A percentile compares a stretch with the other conserved stretches of the same genome.
Evolutionary conservation across 495 filamentous ascomycete genomes (phyloP).

Genomic region (Astrothelium macrocarpum): DNA sequence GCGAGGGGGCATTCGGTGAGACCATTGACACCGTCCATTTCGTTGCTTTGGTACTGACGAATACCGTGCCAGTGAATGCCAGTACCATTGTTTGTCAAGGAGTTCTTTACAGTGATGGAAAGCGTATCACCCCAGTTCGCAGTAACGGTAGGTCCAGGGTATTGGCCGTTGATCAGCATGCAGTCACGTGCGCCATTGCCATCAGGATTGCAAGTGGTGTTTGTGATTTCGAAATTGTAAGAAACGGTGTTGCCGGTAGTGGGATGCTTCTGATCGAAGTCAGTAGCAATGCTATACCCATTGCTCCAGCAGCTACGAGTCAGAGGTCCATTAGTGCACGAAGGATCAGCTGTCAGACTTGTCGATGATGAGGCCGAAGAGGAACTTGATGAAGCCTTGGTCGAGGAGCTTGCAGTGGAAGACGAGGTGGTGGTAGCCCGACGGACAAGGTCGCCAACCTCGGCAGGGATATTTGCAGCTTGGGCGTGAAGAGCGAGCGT

Average conservation of each 20-base stretch:
- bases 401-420: not conserved
- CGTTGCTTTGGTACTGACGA: constrained; percentile 25
- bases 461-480: not conserved
- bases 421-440: not conserved
- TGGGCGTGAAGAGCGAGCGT: not conserved
- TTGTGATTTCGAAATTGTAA: constrained; percentile 21
- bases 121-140: constrained; percentile 32
- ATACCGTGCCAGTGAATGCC: constrained; percentile 35
- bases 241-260: constrained; percentile 17
- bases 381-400: not conserved
- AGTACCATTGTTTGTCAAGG: constrained; percentile 30
- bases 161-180: constrained; percentile 24
- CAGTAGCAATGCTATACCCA: constrained; percentile 25
- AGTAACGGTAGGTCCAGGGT: constrained; percentile 20
- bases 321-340: constrained; percentile 17
- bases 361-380: not conserved
- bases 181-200: constrained; percentile 13
- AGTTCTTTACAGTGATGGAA: constrained; percentile 27
- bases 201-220: constrained; percentile 23
- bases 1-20: constrained; percentile 35
- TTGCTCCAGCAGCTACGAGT: constrained; percentile 22
- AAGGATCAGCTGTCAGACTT: constrained; percentile 6
- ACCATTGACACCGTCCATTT: constrained; percentile 29
- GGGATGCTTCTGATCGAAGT: constrained; percentile 23
- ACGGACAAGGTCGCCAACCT: not conserved